A percentile compares a stretch with the other conserved stretches of the same genome.
phyloP scores from a whole-genome alignment of 2,329 filamentous ascomycete genomes.

The Fusarium caatingaense region DNA sequence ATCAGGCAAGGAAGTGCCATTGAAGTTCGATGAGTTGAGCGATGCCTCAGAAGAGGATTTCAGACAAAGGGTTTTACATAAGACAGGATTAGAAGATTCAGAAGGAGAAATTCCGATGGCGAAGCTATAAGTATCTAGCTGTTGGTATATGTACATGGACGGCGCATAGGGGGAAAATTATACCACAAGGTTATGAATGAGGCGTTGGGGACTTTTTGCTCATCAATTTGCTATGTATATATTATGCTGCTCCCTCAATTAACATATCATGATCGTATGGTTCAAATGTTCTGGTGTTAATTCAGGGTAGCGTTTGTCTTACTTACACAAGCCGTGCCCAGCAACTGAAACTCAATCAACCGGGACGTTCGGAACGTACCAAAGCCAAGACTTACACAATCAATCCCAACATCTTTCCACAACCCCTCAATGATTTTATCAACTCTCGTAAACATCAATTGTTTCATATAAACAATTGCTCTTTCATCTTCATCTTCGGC shows the following conservation, averaged over 20 bases:
- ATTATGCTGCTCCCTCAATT: not conserved
- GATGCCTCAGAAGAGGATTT: conserved; percentile 59
- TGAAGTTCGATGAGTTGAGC: conserved; percentile 58
- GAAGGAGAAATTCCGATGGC: conserved; percentile 28
- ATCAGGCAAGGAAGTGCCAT: conserved; percentile 60
- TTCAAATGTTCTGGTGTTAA: not conserved
- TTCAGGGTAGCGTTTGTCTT: not conserved
- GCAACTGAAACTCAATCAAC: conserved; percentile 20
- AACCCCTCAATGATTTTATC: not conserved
- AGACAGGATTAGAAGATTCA: conserved; percentile 36
- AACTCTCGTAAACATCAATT: not conserved
- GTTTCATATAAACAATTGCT: not conserved
- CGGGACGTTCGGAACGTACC: conserved; percentile 20
- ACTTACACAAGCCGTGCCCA: not conserved
- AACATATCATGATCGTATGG: not conserved
- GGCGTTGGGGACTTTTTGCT: not conserved
- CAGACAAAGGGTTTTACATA: conserved; percentile 51
- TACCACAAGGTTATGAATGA: not conserved
- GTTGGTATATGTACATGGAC: not conserved
- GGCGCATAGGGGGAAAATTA: not conserved
- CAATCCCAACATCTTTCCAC: not conserved
- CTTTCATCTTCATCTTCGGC: conserved; percentile 16
- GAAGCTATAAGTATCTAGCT: conserved; percentile 46
- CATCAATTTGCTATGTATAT: not conserved
- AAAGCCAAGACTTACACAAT: conserved; percentile 4